Evolutionary conservation across 106 monocot genomes (phyloP), one percentile per base, ranked within the genome.

Genomic region (Triglochin maritima): DNA sequence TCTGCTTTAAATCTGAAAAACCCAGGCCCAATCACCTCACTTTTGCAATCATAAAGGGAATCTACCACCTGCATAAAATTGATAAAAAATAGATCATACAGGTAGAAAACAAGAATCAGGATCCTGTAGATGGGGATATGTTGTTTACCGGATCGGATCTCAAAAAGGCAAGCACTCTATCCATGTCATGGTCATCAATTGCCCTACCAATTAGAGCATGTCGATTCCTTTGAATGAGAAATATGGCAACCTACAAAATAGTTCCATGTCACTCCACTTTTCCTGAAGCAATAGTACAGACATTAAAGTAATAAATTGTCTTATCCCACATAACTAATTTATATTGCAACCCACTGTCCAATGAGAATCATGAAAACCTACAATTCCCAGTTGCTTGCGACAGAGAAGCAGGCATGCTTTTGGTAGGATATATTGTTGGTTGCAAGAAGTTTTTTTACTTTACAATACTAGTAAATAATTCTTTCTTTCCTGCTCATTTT

Each of bases 1-100:
- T 98, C 98, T 51, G 98, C 98, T 82, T 98, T 98, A 72, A 98
- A 98, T 80, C 98, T 92, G 69, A 98, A 98, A 73, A 98, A 98
- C 58, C 98, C 98, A 72, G 98, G 98, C 47, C 98, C 98, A 79
- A 98, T 98, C 16, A 98, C 98, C 81, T 98, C 98, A 77, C 98
- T 98, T 71, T 98, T 98, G 75, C 98, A 98, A 73, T 98, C 98
- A 81, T 98, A 98, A 9, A 98, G 64, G 49, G 98, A 78, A 76
- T 98, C 98, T 53, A 98, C 98, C 65, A 88, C 98, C 98, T 98
- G 73, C 11, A 62, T 54, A 9, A 48, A 52, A 46, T 9, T 11
- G 17, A 58, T 7, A 54, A 59, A 11, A 69, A 60, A 64, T 16
- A 10, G 11, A 56, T 41, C 44, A 6, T 17, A 46, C 6, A 59